phyloP scores from a whole-genome alignment of 2,329 filamentous ascomycete genomes.

The Neofusicoccum parvum region DNA sequence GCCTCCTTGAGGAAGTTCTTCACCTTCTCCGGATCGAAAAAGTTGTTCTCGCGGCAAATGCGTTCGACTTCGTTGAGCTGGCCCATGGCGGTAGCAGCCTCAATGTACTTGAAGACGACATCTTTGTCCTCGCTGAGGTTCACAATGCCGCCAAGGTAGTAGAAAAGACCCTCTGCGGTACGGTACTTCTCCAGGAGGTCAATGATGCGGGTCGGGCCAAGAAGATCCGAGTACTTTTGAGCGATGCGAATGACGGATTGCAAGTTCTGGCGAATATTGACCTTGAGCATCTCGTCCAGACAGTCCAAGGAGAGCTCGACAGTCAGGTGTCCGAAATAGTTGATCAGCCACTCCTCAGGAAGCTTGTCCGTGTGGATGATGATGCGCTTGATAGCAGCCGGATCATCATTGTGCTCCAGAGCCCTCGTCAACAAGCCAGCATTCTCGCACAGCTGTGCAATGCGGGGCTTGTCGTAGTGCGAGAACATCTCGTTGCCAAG shows the following conservation, averaged over 20 bases:
- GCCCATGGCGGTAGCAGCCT: conserved; percentile 89
- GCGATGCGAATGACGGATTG: conserved; percentile 93
- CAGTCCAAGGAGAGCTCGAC: conserved; percentile 94
- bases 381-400: conserved; percentile 85
- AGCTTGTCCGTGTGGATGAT: conserved; percentile 85
- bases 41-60: conserved; percentile 88
- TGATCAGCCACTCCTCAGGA: conserved; percentile 86
- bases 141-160: conserved; percentile 96
- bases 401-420: conserved; percentile 92
- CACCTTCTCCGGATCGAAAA: conserved; percentile 90
- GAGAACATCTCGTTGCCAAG: conserved; percentile 98
- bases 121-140: conserved; percentile 94
- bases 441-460: conserved; percentile 90
- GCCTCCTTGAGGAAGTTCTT: conserved; percentile 99
- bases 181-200: conserved; percentile 97
- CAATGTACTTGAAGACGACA: conserved; percentile 99
- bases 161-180: conserved; percentile 94
- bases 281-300: conserved; percentile 92
- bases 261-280: conserved; percentile 95
- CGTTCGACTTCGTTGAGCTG: conserved; percentile 96
- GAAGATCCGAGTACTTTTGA: conserved; percentile 95
- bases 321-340: conserved; percentile 91
- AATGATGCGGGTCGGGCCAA: conserved; percentile 84
- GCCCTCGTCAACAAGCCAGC: conserved; percentile 73
- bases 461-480: conserved; percentile 88